These are phyloP conservation scores for Tolypocladium paradoxum DNA, from an alignment of 2,329 filamentous ascomycete species.

Conservation along the genomic window DNA sequence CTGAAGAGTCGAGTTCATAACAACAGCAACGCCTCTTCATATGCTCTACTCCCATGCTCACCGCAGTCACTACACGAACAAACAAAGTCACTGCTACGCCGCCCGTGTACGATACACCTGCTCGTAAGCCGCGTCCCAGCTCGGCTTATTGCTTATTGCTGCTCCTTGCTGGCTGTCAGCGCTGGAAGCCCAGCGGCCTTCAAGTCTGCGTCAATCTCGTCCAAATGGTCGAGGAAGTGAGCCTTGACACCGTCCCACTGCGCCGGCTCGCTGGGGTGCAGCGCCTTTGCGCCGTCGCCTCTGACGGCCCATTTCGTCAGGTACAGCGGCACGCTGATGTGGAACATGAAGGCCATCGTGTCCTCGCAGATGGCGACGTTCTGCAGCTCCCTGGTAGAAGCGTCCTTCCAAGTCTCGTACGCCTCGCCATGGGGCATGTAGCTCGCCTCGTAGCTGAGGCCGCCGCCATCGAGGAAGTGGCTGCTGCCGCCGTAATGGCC, in stretches of 20 bases:
- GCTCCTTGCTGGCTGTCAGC: background rate
- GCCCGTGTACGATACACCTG: background rate
- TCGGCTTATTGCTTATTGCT: background rate
- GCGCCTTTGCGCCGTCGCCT: conserved; percentile 9
- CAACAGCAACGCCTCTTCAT: background rate
- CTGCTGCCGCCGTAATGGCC: conserved; percentile 21
- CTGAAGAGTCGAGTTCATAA: background rate
- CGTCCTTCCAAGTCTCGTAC: conserved; percentile 18
- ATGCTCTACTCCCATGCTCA: background rate
- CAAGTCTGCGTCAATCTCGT: conserved; percentile 13
- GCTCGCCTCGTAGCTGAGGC: conserved; percentile 20
- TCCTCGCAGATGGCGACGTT: conserved; percentile 5
- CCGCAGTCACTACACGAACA: background rate
- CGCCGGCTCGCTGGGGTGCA: conserved; percentile 8
- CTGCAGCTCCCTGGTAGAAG: conserved; percentile 16
- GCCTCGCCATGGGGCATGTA: conserved; percentile 26
- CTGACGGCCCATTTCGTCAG: conserved; percentile 14
- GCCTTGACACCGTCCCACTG: conserved; percentile 15
- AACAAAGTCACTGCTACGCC: background rate
- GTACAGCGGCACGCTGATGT: conserved; percentile 12
- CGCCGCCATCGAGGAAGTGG: conserved; percentile 16
- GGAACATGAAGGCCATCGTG: conserved; percentile 38
- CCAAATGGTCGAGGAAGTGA: conserved; percentile 15
- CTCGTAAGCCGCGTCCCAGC: background rate
- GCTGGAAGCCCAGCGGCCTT: conserved; percentile 6